Evolutionary conservation across 192 early-diverging fungal species (phyloP), one percentile per base, ranked within the genome.

Genomic region (Chytriomyces hyalinus): DNA sequence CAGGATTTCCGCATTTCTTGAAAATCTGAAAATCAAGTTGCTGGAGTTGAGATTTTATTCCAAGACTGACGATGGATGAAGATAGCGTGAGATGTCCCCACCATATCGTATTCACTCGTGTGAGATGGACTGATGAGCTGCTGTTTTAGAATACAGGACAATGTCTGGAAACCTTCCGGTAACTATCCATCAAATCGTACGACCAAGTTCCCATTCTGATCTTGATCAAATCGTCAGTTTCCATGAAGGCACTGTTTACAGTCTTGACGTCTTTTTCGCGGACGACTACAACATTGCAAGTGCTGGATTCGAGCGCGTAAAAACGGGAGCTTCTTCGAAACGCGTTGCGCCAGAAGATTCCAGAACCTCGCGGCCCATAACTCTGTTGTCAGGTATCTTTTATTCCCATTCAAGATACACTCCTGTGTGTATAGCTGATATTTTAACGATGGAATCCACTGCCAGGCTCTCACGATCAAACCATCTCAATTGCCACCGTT

Each of bases 181-280:
- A 57, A 3, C 15, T n/a, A 3, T n/a, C 53, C 15, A n/a, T 57
- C 20, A n/a, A 5, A 3, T n/a, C 5, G 13, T 57, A 20, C 3
- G 0, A 57, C 53, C 53, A n/a, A n/a, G 15, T 20, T 57, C 53
- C 53, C 13, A n/a, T 4, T 4, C 53, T 57, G 53, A 13, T n/a
- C 20, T 57, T 13, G 20, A 57, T 20, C 15, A 57, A 57, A 57
- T n/a, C 3, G 24, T 28, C 9, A 68, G 76, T 4, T 59, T 61
- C 15, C 86, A 87, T 70, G 82, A 85, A 22, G 86, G 86, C 10
- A 87, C 86, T 26, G 84, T 87, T 13, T 87, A 87, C 71, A 80
- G 79, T 61, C 6, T 87, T 0, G 86, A 87, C 60, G 82, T 80
- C 6, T 51, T 72, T 28, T 84, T 20, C 6, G 26, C 69, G 13